Evolutionary conservation across 352 stramenopile genomes (phyloP), one percentile per base, ranked within the genome.

Genomic region (Phytophthora uliginosa): DNA sequence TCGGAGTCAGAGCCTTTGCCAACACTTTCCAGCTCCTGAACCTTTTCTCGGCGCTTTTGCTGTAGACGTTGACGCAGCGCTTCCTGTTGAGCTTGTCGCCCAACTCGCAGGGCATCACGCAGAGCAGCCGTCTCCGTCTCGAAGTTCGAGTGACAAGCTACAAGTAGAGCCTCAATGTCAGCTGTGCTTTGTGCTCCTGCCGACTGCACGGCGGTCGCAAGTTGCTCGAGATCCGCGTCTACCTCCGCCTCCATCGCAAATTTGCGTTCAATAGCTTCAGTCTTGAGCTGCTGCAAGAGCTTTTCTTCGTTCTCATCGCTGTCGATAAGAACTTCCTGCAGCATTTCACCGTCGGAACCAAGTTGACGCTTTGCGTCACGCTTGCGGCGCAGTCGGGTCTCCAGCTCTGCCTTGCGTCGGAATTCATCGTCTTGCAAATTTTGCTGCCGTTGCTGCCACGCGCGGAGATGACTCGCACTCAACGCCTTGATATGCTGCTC

Each of bases 401-500:
- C 69, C n/a, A 81, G 47, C 4, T 79, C 61, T 8, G 63, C 53
- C 26, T 73, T 77, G 9, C 53, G 40, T 3, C 26, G 31, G 7
- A 51, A 22, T 60, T 77, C 76, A 31, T 82, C 73, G 4, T 63
- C 52, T n/a, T 72, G 57, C 18, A 83, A 42, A 13, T 79, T 54
- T 17, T 76, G 28, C 20, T 78, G 73, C 3, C 59, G 58, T 31
- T 77, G 65, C 40, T 82, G 34, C 69, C 75, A 82, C 20, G 62
- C 63, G 2, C 51, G 24, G 9, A 76, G 47, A 20, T 80, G 76
- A 18, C 33, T 55, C 2, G 71, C 69, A 66, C 74, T 81, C 12
- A 85, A 63, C 15, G 58, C 20, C 52, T 75, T 74, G 34, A 85
- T 82, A 26, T 85, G 69, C 9, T 72, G 63, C 50, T 81, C 76